Conservation (phyloP, 257 asterid species). For the Lycium barbarum region DNA sequence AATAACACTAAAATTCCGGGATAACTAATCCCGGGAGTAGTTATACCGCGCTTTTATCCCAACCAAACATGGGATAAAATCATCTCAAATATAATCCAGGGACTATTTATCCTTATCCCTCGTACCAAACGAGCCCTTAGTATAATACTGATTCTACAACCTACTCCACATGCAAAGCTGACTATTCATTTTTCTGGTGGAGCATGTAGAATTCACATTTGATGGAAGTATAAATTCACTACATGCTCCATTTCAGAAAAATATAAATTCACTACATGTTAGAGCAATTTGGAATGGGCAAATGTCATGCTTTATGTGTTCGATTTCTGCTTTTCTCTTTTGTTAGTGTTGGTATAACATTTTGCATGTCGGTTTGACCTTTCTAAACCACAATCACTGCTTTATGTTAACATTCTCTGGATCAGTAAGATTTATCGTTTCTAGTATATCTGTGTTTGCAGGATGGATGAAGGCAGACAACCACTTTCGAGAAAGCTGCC, state of each 20-base stretch:
- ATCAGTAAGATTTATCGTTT: constrained; percentile 10
- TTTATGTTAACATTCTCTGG: background rate
- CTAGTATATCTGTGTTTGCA: constrained; percentile 37
- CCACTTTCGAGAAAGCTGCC: constrained; percentile 94
- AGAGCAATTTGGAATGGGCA: background rate
- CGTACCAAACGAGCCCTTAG: no score
- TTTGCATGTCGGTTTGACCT: background rate
- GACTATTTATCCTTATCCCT: no score
- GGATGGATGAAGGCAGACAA: constrained; percentile 99
- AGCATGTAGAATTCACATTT: background rate
- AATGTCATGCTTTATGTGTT: background rate
- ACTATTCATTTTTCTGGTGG: constrained; percentile 13
- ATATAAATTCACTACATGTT: background rate
- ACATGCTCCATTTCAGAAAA: background rate
- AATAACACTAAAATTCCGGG: no score
- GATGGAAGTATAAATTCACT: background rate
- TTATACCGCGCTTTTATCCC: no score
- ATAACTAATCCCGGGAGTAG: no score
- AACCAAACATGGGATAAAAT: no score
- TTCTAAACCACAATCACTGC: background rate
- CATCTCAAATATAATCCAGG: no score
- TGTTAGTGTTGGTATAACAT: background rate
- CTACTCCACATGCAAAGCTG: background rate
- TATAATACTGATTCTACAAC: background rate
- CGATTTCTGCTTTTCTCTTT: background rate